A percentile compares a stretch with the other conserved stretches of the same genome.
Evolutionary conservation across 2,329 filamentous ascomycete genomes (phyloP).

Genomic region (Trichoderma sp.): DNA sequence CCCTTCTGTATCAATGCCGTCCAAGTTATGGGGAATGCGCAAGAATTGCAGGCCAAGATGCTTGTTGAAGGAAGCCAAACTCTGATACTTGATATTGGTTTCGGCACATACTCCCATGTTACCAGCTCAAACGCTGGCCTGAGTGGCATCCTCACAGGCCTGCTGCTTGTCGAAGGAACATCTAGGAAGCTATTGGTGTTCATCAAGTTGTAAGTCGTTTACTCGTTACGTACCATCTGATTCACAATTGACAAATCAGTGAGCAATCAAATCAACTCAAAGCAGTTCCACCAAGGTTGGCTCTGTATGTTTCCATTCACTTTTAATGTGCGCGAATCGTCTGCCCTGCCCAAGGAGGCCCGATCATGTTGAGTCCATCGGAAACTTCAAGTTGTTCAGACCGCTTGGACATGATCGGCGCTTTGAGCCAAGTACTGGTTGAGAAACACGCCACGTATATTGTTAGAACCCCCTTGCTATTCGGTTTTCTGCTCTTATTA

Average conservation of each 20-base stretch:
- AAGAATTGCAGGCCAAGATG: constrained; percentile 59
- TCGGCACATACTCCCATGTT: neutral
- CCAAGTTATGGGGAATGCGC: constrained; percentile 61
- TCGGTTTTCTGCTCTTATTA: neutral
- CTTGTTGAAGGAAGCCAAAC: constrained; percentile 63
- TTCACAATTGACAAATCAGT: constrained; percentile 46
- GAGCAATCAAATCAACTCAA: constrained; percentile 57
- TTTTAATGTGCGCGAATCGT: constrained; percentile 52
- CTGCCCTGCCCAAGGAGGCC: neutral
- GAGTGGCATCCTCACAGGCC: constrained; percentile 57
- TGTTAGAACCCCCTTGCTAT: neutral
- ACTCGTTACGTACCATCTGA: neutral
- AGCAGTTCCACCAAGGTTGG: constrained; percentile 24
- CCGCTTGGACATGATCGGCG: neutral
- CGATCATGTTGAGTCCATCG: neutral
- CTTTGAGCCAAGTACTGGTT: neutral
- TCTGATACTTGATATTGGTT: neutral
- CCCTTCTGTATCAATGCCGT: constrained; percentile 68
- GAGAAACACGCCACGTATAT: neutral
- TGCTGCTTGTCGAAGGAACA: constrained; percentile 59
- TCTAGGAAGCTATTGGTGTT: constrained; percentile 63
- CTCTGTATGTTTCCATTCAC: constrained; percentile 41
- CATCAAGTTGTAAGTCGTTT: constrained; percentile 59
- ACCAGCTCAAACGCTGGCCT: neutral
- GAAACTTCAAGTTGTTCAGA: neutral